Evolutionary conservation across 2,329 filamentous ascomycete genomes (phyloP).

Genomic region (Colletotrichum destructivum): DNA sequence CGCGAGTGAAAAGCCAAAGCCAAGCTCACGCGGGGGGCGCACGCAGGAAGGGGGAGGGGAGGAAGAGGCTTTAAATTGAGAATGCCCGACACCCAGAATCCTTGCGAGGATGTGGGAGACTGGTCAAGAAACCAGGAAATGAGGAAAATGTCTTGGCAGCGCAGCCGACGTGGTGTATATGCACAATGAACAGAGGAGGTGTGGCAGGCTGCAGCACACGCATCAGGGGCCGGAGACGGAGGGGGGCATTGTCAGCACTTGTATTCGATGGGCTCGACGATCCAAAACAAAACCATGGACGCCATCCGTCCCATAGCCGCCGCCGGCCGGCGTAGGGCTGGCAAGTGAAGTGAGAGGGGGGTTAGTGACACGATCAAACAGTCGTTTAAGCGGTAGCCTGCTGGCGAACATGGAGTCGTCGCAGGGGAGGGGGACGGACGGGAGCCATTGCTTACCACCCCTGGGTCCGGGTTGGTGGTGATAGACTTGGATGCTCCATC

Average conservation of each 20-base stretch:
- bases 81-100: background rate
- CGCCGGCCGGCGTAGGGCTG: conserved; percentile 26
- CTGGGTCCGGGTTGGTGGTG: background rate
- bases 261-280: background rate
- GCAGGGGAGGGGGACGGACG: background rate
- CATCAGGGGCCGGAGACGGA: conserved; percentile 11
- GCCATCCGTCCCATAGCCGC: conserved; percentile 12
- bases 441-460: conserved; percentile 13
- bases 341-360: background rate
- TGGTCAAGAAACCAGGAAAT: background rate
- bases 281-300: conserved; percentile 6
- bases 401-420: background rate
- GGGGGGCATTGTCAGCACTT: conserved; percentile 5
- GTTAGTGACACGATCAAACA: background rate
- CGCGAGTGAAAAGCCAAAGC: background rate
- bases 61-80: conserved; percentile 8
- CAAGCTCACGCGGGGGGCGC: background rate
- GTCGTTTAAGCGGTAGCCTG: conserved; percentile 10
- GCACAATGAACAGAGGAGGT: background rate
- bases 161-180: background rate
- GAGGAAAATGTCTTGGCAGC: background rate
- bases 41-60: background rate
- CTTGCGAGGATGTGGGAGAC: background rate
- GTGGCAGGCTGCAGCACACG: conserved; percentile 10
- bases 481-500: background rate